phyloP scores from a whole-genome alignment of 768 basidiomycete genomes.

The Cystobasidium tubakii region DNA sequence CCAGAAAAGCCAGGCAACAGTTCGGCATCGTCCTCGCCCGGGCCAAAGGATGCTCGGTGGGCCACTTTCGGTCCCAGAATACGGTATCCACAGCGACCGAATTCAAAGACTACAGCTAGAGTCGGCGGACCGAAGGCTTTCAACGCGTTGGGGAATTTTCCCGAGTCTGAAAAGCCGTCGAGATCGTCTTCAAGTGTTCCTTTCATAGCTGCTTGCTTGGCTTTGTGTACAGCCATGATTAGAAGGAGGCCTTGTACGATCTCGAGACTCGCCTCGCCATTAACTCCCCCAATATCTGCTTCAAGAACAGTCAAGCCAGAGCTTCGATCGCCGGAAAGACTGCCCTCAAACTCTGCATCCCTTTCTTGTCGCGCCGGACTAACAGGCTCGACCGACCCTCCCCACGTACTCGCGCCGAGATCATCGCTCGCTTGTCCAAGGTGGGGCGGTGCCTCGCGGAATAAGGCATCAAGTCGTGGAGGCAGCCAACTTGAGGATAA shows the following conservation, averaged over 20 bases:
- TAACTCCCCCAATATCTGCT: slow-evolving; percentile 23
- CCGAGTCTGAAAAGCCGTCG: not conserved
- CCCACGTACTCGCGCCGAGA: not conserved
- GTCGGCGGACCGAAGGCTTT: not conserved
- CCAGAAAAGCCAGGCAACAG: not conserved
- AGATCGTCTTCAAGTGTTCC: not conserved
- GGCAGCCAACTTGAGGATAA: slow-evolving; percentile 25
- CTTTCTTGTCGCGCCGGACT: not conserved
- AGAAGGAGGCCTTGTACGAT: slow-evolving; percentile 8
- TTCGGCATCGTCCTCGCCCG: slow-evolving; percentile 30
- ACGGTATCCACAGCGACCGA: slow-evolving; percentile 20
- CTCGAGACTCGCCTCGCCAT: slow-evolving; percentile 22
- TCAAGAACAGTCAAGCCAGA: not conserved
- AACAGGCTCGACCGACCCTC: not conserved
- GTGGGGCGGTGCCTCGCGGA: not conserved
- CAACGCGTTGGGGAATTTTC: no score
- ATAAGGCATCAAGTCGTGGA: slow-evolving; percentile 11
- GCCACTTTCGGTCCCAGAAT: slow-evolving; percentile 1
- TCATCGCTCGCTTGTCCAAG: not conserved
- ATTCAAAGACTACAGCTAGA: slow-evolving; percentile 1
- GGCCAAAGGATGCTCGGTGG: slow-evolving; percentile 23
- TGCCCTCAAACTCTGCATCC: not conserved
- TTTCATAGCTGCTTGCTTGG: not conserved
- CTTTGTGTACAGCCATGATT: not conserved
- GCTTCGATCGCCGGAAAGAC: not conserved